A percentile compares a stretch with the other conserved stretches of the same genome.
These are phyloP conservation scores for Porphyrellus sp. DNA, from an alignment of 1,284 basidiomycete genomes.

Conservation along the genomic window DNA sequence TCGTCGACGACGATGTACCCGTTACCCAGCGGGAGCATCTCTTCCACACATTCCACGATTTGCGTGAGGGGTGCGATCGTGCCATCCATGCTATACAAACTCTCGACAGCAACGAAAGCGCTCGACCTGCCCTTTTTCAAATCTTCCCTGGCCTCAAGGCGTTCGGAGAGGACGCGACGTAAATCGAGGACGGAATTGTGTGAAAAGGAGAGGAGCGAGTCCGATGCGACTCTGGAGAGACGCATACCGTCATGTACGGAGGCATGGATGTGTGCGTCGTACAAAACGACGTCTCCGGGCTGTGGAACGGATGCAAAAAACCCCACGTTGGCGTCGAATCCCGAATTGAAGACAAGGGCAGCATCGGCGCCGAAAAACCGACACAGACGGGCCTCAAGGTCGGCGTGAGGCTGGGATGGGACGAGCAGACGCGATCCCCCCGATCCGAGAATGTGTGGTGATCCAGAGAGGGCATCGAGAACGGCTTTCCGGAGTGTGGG, in stretches of 20 bases:
- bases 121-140: slow-evolving; percentile 41
- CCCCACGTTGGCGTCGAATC: slow-evolving; percentile 91
- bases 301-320: slow-evolving; percentile 86
- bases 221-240: slow-evolving; percentile 51
- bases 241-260: slow-evolving; percentile 89
- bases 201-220: slow-evolving; percentile 51
- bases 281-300: slow-evolving; percentile 73
- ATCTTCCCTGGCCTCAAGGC: slow-evolving; percentile 38
- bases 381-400: slow-evolving; percentile 66
- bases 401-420: slow-evolving; percentile 65
- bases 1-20: slow-evolving; percentile 82
- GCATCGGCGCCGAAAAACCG: slow-evolving; percentile 62
- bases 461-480: slow-evolving; percentile 48
- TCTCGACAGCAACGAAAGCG: slow-evolving; percentile 83
- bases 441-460: slow-evolving; percentile 77
- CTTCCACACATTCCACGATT: slow-evolving; percentile 60
- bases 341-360: slow-evolving; percentile 90
- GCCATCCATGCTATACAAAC: slow-evolving; percentile 94
- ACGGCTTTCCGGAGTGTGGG: slow-evolving; percentile 54
- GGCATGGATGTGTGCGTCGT: slow-evolving; percentile 90
- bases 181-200: slow-evolving; percentile 71
- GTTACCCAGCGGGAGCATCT: slow-evolving; percentile 58
- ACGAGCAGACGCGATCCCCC: slow-evolving; percentile 90
- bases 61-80: slow-evolving; percentile 76
- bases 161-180: slow-evolving; percentile 41